Conservation (phyloP, 192 early-diverging fungal genomes). For the Thoreauomyces humboldtii region DNA sequence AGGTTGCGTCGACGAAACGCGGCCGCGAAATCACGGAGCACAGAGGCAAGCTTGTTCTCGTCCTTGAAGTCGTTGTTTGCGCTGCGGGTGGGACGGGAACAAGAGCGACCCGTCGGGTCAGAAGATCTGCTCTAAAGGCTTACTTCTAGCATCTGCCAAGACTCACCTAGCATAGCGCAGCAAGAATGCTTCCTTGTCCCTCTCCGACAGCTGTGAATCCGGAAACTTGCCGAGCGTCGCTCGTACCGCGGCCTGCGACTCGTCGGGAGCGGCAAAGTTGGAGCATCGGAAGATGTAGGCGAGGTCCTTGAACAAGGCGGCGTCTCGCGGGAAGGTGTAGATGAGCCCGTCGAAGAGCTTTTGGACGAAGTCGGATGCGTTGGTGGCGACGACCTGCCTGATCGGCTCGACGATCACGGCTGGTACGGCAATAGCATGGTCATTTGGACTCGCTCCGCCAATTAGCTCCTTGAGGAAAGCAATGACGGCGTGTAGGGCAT, state of each 20-base stretch:
- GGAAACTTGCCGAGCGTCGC: slow-evolving; percentile 43
- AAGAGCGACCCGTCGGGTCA: too few species aligned
- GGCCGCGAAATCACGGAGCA: slow-evolving; percentile 57
- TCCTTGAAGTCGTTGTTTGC: slow-evolving; percentile 45
- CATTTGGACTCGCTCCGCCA: slow-evolving; percentile 19
- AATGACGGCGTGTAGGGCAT: slow-evolving; percentile 32
- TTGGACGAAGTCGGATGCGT: slow-evolving; percentile 42
- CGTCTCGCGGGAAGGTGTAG: slow-evolving; percentile 51
- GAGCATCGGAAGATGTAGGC: slow-evolving; percentile 48
- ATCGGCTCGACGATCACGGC: slow-evolving; percentile 34
- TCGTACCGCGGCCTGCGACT: slow-evolving; percentile 50
- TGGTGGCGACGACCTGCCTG: slow-evolving; percentile 36
- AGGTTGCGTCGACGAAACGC: slow-evolving; percentile 48
- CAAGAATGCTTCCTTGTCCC: slow-evolving; percentile 52
- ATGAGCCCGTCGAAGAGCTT: slow-evolving; percentile 56
- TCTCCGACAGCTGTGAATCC: slow-evolving; percentile 40
- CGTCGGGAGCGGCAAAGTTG: slow-evolving; percentile 45
- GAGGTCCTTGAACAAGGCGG: slow-evolving; percentile 55
- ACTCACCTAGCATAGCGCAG: slow-evolving; percentile 56
- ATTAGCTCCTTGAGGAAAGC: slow-evolving; percentile 12
- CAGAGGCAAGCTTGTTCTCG: slow-evolving; percentile 49
- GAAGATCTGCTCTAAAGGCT: too few species aligned
- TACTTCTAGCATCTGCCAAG: not conserved
- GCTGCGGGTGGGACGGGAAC: too few species aligned
- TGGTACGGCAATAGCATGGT: slow-evolving; percentile 7